These are phyloP conservation scores for Debaryomyces castellii DNA, from an alignment of 805 yeast species.

Conservation along the genomic window DNA sequence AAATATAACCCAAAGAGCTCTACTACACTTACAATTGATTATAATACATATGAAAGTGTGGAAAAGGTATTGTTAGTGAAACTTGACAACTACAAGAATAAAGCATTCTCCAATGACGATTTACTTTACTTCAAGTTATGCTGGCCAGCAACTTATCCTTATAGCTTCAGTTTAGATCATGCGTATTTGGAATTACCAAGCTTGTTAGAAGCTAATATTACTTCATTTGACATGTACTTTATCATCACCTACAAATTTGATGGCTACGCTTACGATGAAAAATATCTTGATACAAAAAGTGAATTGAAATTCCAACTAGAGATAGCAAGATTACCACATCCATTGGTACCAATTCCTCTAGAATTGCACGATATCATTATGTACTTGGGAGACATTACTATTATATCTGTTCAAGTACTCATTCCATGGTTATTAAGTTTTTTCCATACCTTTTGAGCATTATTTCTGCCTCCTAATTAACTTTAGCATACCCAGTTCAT, in stretches of 20 bases:
- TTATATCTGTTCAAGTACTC: slow-evolving; percentile 11
- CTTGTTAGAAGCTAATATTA: slow-evolving; percentile 1
- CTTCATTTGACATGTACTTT: slow-evolving; percentile 22
- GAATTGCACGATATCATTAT: slow-evolving; percentile 27
- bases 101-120: slow-evolving; percentile 23
- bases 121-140: slow-evolving; percentile 29
- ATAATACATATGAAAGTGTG: slow-evolving; percentile 9
- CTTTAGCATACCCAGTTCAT: not conserved
- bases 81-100: slow-evolving; percentile 33
- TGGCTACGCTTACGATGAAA: slow-evolving; percentile 17
- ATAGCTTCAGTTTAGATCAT: slow-evolving; percentile 22
- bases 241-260: slow-evolving; percentile 19
- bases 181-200: slow-evolving; percentile 17
- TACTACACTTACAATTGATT: slow-evolving; percentile 1
- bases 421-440: slow-evolving; percentile 7
- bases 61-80: slow-evolving; percentile 22
- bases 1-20: not conserved
- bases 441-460: not conserved
- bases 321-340: slow-evolving; percentile 24
- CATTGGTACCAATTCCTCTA: slow-evolving; percentile 31
- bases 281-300: slow-evolving; percentile 9
- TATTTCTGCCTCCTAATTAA: not conserved
- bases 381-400: slow-evolving; percentile 26
- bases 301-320: slow-evolving; percentile 22
- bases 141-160: slow-evolving; percentile 37